phyloP scores from a whole-genome alignment of 176 grass and related monocot species.

The Leersia perrieri region DNA sequence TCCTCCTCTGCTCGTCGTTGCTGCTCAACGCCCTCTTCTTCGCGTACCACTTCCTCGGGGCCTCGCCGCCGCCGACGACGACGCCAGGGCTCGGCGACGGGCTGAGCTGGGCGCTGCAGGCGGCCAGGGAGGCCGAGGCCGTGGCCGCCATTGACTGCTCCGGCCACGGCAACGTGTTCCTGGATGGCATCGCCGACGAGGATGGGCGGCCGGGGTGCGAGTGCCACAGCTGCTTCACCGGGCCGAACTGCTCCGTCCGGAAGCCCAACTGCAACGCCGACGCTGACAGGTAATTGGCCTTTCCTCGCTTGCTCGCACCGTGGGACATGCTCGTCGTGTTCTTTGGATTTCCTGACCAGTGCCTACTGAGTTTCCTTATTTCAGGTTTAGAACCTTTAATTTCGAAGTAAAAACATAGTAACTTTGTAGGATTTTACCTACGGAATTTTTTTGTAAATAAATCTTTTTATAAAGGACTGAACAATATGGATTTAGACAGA shows the following conservation, averaged over 20 bases:
- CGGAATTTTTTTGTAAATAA: too few species aligned
- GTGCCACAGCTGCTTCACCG: constrained; percentile 67
- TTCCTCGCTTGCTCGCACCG: neutral
- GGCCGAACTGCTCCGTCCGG: constrained; percentile 60
- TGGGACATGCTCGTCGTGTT: too few species aligned
- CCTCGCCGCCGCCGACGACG: neutral
- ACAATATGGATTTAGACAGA: too few species aligned
- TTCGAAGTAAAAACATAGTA: too few species aligned
- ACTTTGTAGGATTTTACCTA: too few species aligned
- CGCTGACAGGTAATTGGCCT: constrained; percentile 44
- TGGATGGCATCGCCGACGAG: constrained; percentile 42
- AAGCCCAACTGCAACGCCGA: constrained; percentile 53
- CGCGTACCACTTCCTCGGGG: constrained; percentile 35
- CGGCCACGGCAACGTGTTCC: constrained; percentile 56
- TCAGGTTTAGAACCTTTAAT: too few species aligned
- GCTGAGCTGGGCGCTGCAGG: constrained; percentile 57
- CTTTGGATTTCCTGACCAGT: neutral
- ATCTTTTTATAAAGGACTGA: too few species aligned
- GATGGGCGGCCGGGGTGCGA: constrained; percentile 53
- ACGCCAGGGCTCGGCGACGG: neutral
- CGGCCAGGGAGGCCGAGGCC: constrained; percentile 59
- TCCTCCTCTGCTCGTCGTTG: constrained; percentile 44
- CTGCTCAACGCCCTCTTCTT: constrained; percentile 58
- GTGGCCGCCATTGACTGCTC: constrained; percentile 60
- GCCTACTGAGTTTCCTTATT: too few species aligned